These are phyloP conservation scores for Hypomyces rosellus DNA, from an alignment of 2,329 filamentous ascomycete genomes.

Conservation along the genomic window DNA sequence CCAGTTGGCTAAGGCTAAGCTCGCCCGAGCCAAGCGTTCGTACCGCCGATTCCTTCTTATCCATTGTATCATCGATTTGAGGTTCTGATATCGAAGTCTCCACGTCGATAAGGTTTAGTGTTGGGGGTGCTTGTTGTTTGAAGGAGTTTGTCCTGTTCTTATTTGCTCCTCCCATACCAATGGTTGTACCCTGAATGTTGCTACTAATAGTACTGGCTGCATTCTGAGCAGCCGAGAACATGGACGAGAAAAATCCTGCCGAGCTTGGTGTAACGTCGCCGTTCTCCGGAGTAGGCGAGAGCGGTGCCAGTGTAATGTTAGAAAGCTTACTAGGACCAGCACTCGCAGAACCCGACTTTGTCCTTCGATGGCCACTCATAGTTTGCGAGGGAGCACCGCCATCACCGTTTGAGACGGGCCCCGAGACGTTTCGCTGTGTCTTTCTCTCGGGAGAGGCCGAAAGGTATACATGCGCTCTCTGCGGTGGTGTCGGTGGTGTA, in stretches of 20 bases:
- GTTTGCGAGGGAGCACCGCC: slow-evolving; percentile 59
- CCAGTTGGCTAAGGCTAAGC: slow-evolving; percentile 81
- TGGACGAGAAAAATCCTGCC: slow-evolving; percentile 83
- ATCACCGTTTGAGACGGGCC: slow-evolving; percentile 32
- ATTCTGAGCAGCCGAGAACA: slow-evolving; percentile 89
- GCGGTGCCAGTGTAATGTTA: slow-evolving; percentile 61
- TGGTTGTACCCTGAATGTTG: slow-evolving; percentile 62
- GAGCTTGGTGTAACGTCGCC: slow-evolving; percentile 52
- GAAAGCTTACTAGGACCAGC: slow-evolving; percentile 81
- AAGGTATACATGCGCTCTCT: slow-evolving; percentile 24
- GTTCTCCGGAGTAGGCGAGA: slow-evolving; percentile 70
- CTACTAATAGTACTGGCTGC: slow-evolving; percentile 71
- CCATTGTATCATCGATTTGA: slow-evolving; percentile 30
- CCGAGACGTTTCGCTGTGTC: slow-evolving; percentile 21
- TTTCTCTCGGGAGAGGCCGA: slow-evolving; percentile 24
- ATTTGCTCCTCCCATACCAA: slow-evolving; percentile 41
- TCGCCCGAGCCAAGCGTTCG: slow-evolving; percentile 87
- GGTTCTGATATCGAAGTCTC: slow-evolving; percentile 31
- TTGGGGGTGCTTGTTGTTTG: slow-evolving; percentile 20
- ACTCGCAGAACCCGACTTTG: slow-evolving; percentile 46
- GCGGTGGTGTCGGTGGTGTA: slow-evolving; percentile 59
- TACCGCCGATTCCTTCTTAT: slow-evolving; percentile 67
- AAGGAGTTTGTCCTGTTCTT: slow-evolving; percentile 25
- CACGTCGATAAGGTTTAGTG: slow-evolving; percentile 32
- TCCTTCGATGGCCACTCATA: slow-evolving; percentile 63